Conservation (phyloP, 306 rosid genomes). For the Begonia loranthoides region DNA sequence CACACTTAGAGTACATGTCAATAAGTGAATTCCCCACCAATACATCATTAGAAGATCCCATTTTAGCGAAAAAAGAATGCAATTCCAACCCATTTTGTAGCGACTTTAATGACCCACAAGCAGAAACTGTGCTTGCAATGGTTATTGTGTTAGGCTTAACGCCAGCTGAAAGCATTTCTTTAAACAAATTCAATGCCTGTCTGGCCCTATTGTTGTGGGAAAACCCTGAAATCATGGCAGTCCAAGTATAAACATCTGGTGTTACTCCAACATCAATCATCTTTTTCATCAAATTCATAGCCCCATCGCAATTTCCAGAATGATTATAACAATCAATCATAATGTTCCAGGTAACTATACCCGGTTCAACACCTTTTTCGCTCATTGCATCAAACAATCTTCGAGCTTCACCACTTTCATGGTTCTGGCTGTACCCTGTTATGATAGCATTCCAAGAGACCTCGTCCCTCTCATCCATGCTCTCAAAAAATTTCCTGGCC, state of each 20-base stretch:
- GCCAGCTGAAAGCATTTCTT: conserved; percentile 47
- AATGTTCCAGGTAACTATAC: conserved; percentile 74
- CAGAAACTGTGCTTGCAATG: conserved; percentile 50
- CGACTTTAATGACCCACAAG: conserved; percentile 59
- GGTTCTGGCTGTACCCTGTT: conserved; percentile 54
- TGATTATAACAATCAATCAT: conserved; percentile 58
- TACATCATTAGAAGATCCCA: conserved; percentile 27
- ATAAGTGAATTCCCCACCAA: conserved; percentile 61
- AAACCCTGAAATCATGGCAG: conserved; percentile 87
- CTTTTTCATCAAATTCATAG: conserved; percentile 64
- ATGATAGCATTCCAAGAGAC: conserved; percentile 69
- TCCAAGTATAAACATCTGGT: conserved; percentile 95
- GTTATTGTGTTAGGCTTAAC: conserved; percentile 60
- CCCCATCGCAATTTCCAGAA: conserved; percentile 52
- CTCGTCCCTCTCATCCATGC: conserved; percentile 44
- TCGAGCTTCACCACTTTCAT: conserved; percentile 44
- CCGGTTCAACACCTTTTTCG: conserved; percentile 40
- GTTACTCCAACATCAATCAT: conserved; percentile 54
- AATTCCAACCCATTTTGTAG: conserved; percentile 51
- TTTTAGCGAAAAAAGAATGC: conserved; percentile 56
- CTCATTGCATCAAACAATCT: conserved; percentile 49
- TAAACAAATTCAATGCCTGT: conserved; percentile 55
- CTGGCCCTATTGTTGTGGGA: conserved; percentile 42
- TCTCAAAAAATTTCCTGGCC: conserved; percentile 45
- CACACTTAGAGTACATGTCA: conserved; percentile 81